A percentile compares a stretch with the other conserved stretches of the same genome.
These are phyloP conservation scores for Paraconiothyrium brasiliense DNA, from an alignment of 2,329 filamentous ascomycete species.

Conservation along the genomic window DNA sequence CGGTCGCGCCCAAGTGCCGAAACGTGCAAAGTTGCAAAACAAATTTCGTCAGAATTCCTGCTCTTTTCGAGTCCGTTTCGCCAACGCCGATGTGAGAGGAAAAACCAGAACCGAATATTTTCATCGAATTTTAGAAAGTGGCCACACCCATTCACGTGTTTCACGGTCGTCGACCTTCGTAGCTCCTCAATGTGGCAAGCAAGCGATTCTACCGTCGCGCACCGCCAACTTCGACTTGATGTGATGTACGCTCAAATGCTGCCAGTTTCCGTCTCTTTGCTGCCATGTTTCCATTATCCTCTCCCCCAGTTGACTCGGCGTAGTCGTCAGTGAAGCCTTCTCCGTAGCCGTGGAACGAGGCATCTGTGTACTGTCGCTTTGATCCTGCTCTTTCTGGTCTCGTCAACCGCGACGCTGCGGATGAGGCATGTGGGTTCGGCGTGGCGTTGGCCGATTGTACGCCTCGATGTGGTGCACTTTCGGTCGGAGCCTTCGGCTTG, in stretches of 20 bases:
- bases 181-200: not conserved
- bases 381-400: constrained; percentile 73
- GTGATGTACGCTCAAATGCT: constrained; percentile 47
- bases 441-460: constrained; percentile 32
- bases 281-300: constrained; percentile 62
- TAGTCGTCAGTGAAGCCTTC: constrained; percentile 78
- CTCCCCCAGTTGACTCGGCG: constrained; percentile 75
- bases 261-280: constrained; percentile 48
- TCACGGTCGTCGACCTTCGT: not conserved
- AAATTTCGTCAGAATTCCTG: constrained; percentile 10
- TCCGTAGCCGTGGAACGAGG: constrained; percentile 77
- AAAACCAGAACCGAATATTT: constrained; percentile 15
- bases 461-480: constrained; percentile 32
- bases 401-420: constrained; percentile 55
- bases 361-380: constrained; percentile 80
- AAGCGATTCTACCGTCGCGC: constrained; percentile 40
- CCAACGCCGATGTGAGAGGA: constrained; percentile 4
- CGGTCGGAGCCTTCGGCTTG: constrained; percentile 39
- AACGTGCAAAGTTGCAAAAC: not conserved
- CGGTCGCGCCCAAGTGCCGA: not conserved
- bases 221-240: constrained; percentile 48
- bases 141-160: not conserved
- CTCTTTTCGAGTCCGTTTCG: constrained; percentile 15
- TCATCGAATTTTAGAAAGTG: constrained; percentile 8
- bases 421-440: constrained; percentile 48